Percentiles rank a stretch among this genome's conserved stretches.
Conservation (phyloP, 805 yeast genomes). For the Candida suzukii region DNA sequence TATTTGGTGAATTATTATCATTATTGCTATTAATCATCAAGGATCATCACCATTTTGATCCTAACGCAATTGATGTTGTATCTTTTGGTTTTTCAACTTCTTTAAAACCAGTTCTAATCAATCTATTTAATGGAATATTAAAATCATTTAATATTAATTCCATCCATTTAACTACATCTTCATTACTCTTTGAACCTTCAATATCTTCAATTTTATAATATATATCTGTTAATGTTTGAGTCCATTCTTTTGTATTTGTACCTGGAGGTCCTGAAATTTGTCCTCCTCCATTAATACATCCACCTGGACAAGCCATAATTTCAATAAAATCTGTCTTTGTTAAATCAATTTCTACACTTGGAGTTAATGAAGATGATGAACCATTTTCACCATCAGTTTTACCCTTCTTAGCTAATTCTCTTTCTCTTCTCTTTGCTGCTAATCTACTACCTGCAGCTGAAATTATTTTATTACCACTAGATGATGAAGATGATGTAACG, state of each 20-base stretch:
- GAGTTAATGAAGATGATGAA: slow-evolving; percentile 3
- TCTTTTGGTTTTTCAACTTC: slow-evolving; percentile 48
- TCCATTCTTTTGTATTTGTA: slow-evolving; percentile 34
- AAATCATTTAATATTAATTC: slow-evolving; percentile 24
- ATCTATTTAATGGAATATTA: slow-evolving; percentile 27
- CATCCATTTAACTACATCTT: slow-evolving; percentile 25
- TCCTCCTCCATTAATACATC: slow-evolving; percentile 97
- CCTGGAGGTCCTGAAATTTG: slow-evolving; percentile 51
- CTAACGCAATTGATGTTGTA: slow-evolving; percentile 38
- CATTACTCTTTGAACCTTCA: slow-evolving; percentile 1
- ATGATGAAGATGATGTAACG: not conserved
- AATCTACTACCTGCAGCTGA: slow-evolving; percentile 25
- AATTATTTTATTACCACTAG: slow-evolving; percentile 5
- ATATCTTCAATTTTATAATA: slow-evolving; percentile 27
- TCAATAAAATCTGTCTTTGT: slow-evolving; percentile 74
- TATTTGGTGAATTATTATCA: too few species aligned
- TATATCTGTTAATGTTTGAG: slow-evolving; percentile 25
- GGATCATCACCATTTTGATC: slow-evolving; percentile 45
- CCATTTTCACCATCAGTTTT: slow-evolving; percentile 7
- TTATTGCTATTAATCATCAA: too few species aligned
- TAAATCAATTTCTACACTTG: slow-evolving; percentile 38
- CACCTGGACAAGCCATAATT: slow-evolving; percentile 98
- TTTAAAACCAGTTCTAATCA: slow-evolving; percentile 39
- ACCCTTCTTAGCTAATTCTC: slow-evolving; percentile 21
- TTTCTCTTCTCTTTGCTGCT: slow-evolving; percentile 37